phyloP scores from a whole-genome alignment of 805 yeast species.

The Yarrowia alimentaria region DNA sequence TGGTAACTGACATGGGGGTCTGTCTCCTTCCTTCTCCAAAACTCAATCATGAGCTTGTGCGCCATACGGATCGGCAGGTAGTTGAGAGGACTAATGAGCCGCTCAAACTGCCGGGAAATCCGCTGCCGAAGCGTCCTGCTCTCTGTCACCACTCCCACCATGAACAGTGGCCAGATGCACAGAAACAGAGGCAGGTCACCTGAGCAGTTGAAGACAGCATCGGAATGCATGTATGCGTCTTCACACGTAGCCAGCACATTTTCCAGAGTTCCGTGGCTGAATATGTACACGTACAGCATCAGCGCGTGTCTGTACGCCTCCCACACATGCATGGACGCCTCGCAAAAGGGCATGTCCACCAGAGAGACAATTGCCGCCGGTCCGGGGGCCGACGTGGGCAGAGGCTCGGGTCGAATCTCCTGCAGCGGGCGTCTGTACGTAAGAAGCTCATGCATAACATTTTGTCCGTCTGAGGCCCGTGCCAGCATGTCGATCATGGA shows the following conservation, averaged over 20 bases:
- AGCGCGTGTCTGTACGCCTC: slow-evolving; percentile 16
- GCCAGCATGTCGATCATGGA: slow-evolving; percentile 20
- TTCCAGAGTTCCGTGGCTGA: slow-evolving; percentile 8
- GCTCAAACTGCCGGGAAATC: slow-evolving; percentile 16
- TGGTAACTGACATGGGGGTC: slow-evolving; percentile 8
- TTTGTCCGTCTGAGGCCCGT: slow-evolving; percentile 11
- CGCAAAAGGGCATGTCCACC: slow-evolving; percentile 5
- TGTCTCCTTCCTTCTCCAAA: slow-evolving; percentile 5
- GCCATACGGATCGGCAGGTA: slow-evolving; percentile 21
- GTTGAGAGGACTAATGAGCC: slow-evolving; percentile 14
- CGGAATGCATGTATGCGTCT: slow-evolving; percentile 26
- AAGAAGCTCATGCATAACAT: slow-evolving; percentile 10
- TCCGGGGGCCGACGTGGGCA: slow-evolving; percentile 5
- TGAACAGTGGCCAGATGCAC: slow-evolving; percentile 24
- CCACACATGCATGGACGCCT: slow-evolving; percentile 23
- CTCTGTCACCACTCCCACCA: slow-evolving; percentile 11
- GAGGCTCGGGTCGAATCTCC: not conserved
- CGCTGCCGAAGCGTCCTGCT: slow-evolving; percentile 1
- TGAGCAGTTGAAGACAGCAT: slow-evolving; percentile 22
- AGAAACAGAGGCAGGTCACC: slow-evolving; percentile 15
- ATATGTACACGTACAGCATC: slow-evolving; percentile 23
- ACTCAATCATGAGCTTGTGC: slow-evolving; percentile 11
- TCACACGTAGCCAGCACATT: slow-evolving; percentile 6
- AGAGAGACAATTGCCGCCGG: not conserved
- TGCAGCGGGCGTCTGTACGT: slow-evolving; percentile 16